A percentile compares a stretch with the other conserved stretches of the same genome.
Conservation (phyloP, 2,329 filamentous ascomycete genomes). For the Dactylellina haptotyla region DNA sequence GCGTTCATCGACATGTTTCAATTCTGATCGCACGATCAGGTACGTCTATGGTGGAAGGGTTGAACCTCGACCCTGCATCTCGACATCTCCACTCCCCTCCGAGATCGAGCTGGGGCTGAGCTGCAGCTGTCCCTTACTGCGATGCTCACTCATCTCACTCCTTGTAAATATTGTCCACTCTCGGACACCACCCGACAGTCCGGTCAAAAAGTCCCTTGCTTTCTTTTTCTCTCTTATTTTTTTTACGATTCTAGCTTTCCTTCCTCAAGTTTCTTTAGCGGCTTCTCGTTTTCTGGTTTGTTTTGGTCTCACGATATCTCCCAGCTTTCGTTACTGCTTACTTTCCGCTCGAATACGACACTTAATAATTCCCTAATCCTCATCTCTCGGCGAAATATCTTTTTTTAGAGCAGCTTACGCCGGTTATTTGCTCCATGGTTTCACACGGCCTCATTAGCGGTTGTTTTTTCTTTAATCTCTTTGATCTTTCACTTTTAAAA, state of each 20-base stretch:
- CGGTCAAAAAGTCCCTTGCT: slow-evolving; percentile 33
- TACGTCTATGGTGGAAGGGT: background rate
- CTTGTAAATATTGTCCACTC: slow-evolving; percentile 40
- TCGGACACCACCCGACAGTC: slow-evolving; percentile 36
- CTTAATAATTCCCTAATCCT: slow-evolving; percentile 34
- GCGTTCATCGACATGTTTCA: slow-evolving; percentile 53
- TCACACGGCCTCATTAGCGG: slow-evolving; percentile 44
- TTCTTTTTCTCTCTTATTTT: too few species aligned
- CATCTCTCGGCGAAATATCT: slow-evolving; percentile 27
- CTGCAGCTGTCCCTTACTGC: slow-evolving; percentile 44
- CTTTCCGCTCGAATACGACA: slow-evolving; percentile 12
- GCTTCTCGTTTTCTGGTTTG: slow-evolving; percentile 18
- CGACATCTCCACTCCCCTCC: slow-evolving; percentile 4
- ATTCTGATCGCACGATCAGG: slow-evolving; percentile 32
- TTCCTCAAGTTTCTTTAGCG: slow-evolving; percentile 50
- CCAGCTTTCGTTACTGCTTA: slow-evolving; percentile 29
- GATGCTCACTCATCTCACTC: slow-evolving; percentile 41
- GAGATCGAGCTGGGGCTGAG: slow-evolving; percentile 29
- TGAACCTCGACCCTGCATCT: background rate
- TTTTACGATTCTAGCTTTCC: slow-evolving; percentile 22
- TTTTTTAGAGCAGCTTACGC: slow-evolving; percentile 41
- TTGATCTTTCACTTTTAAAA: slow-evolving; percentile 30
- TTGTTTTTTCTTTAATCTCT: slow-evolving; percentile 29
- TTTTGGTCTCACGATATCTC: slow-evolving; percentile 37
- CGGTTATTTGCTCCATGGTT: slow-evolving; percentile 22